Evolutionary conservation across 495 filamentous ascomycete species (phyloP), one percentile per base, ranked within the genome.

Genomic region (Aspergillus leporis): DNA sequence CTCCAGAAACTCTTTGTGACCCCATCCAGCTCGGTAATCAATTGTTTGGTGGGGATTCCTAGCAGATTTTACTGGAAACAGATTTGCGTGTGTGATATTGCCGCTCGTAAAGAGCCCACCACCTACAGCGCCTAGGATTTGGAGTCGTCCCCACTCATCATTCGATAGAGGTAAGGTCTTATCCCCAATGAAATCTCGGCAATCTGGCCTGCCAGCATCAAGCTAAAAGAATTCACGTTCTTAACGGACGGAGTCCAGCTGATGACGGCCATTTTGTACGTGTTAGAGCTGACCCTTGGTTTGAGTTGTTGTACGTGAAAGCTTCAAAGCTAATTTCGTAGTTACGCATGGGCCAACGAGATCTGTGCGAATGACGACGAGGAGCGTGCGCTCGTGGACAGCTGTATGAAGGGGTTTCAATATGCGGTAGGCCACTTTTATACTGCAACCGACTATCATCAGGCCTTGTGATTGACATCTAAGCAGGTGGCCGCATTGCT

Each of bases 231-330:
- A 38, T 68, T 68, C 21, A 63, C 66, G 5, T 65, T 68, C 36
- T 30, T 68, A 13, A 68, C 63, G 1, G 50, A 25, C 14, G 58
- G 58, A 10, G 55, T 65, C 12, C 70, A 73, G 40, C 63, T 73
- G 7, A 70, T 73, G 66, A 69, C 70, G 3, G 68, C 64, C 6
- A 61, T 73, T 3, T 72, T 66, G 69, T 70, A 56, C 54, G 30
- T n/a, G 8, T 6, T 6, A 3, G 25, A 28, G 3, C 25, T 28
- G 25, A 6, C 3, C 25, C 3, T 28, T 28, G n/a, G n/a, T 6
- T 28, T 28, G 25, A 28, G 3, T 3, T 28, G 25, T 28, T 6
- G 25, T 40, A 12, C 10, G 3, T 40, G 36, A 2, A 40, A 4
- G 3, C 36, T 40, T 40, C 36, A 13, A 22, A 0, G 16, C 25